Evolutionary conservation across 1,139 yeast genomes (phyloP), one percentile per base, ranked within the genome.

Genomic region (Casaregolazyma suthepensis): DNA sequence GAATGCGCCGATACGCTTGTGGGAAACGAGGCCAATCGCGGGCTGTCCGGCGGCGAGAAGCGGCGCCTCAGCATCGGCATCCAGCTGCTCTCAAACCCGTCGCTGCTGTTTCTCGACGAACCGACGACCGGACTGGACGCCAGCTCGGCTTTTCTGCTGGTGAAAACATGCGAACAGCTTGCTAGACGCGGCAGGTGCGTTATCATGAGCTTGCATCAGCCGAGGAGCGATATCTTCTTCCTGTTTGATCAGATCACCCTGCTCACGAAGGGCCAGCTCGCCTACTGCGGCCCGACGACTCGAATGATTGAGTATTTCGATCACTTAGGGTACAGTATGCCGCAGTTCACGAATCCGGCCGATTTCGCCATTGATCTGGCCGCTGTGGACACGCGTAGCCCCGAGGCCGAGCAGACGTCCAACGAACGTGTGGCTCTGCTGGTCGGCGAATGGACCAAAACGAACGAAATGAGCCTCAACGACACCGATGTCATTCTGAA

Each of bases 51-150:
- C 5, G 96, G 96, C 35, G 96, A 89, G 63, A 86, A 85, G 65
- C 70, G 96, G 62, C 70, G 96, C 56, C 75, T 87, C 1, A 83
- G 90, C 53, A 79, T 88, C 52, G 96, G 90, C 0, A 82, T 87
- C 18, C 96, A 88, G 65, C 71, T 89, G 61, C 72, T 89, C 37
- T 79, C 87, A 1, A 84, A 82, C 58, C 96, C 96, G 0, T 82
- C 91, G 0, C 71, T 88, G 1, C 69, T 89, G 57, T 87, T 88
- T 62, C 71, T 89, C 47, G 96, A 89, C 66, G 96, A 89, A 63
- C 96, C 96, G 1, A 89, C 96, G 0, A 87, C 96, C 0, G 96
- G 96, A 0, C 71, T 89, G 37, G 96, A 89, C 66, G 85, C 96
- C 1, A 81, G 83, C 53, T 82, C 90, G 10, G 90, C 96, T 0